Conservation (phyloP, 2,329 filamentous ascomycete genomes). For the Knufia fluminis region DNA sequence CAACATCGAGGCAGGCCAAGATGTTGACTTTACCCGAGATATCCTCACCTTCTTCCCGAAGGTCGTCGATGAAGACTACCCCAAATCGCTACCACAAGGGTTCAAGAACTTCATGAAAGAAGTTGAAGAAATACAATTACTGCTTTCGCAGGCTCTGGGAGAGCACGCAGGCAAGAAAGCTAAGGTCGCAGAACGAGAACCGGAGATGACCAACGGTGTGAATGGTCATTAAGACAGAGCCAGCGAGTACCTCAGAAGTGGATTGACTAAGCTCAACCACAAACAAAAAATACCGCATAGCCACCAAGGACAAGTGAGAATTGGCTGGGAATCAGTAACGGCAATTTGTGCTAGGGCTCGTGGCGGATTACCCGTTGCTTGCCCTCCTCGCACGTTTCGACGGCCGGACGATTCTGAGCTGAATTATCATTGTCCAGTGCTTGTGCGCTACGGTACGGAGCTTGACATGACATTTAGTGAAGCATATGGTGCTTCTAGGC, state of each 20-base stretch:
- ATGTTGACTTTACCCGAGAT: conserved; percentile 27
- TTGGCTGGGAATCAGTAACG: neutral
- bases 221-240: neutral
- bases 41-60: conserved; percentile 31
- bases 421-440: neutral
- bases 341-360: conserved; percentile 8
- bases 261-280: too few relatives aligned
- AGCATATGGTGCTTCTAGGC: too few relatives aligned
- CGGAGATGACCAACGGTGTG: neutral
- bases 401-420: neutral
- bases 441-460: too few relatives aligned
- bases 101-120: conserved; percentile 30
- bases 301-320: too few relatives aligned
- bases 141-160: conserved; percentile 25
- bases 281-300: too few relatives aligned
- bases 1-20: conserved; percentile 28
- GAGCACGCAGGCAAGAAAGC: neutral
- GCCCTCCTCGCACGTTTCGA: conserved; percentile 9
- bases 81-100: conserved; percentile 21
- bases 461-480: too few relatives aligned
- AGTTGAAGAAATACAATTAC: conserved; percentile 28
- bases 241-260: neutral
- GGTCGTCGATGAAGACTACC: conserved; percentile 13
- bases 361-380: neutral
- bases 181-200: neutral